Evolutionary conservation across 163 green algal genomes (phyloP).

Genomic region (Prototheca wickerhamii): DNA sequence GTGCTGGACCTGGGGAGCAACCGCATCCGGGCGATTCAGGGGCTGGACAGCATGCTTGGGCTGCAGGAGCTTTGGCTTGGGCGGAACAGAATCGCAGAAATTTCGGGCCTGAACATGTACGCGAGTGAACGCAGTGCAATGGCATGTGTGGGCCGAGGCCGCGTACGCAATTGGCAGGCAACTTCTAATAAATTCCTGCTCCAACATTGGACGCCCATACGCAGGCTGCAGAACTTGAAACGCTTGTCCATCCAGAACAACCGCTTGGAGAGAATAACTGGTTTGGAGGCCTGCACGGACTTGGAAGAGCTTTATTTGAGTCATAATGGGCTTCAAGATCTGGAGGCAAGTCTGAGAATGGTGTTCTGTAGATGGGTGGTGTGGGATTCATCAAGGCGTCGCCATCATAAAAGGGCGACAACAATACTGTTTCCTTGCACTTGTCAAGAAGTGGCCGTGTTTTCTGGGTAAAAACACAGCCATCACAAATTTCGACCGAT

Average conservation of each 20-base stretch:
- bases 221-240: constrained; percentile 25
- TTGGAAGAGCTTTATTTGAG: constrained; percentile 89
- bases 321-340: constrained; percentile 71
- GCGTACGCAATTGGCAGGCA: no score
- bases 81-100: constrained; percentile 70
- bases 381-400: no score
- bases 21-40: constrained; percentile 53
- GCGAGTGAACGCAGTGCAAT: no score
- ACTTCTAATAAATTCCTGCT: background rate
- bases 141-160: no score
- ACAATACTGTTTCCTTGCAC: no score
- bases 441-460: no score
- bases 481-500: background rate
- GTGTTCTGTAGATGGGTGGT: constrained; percentile 8
- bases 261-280: constrained; percentile 62
- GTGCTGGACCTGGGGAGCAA: constrained; percentile 87
- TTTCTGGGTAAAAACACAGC: no score
- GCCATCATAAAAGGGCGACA: no score
- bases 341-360: constrained; percentile 66
- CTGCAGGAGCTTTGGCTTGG: constrained; percentile 89
- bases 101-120: constrained; percentile 13
- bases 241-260: constrained; percentile 85
- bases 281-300: constrained; percentile 50
- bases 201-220: background rate
- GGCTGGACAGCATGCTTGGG: constrained; percentile 34